These are phyloP conservation scores for Fomitiporia mediterranea DNA, from an alignment of 1,284 basidiomycete genomes.

Conservation along the genomic window DNA sequence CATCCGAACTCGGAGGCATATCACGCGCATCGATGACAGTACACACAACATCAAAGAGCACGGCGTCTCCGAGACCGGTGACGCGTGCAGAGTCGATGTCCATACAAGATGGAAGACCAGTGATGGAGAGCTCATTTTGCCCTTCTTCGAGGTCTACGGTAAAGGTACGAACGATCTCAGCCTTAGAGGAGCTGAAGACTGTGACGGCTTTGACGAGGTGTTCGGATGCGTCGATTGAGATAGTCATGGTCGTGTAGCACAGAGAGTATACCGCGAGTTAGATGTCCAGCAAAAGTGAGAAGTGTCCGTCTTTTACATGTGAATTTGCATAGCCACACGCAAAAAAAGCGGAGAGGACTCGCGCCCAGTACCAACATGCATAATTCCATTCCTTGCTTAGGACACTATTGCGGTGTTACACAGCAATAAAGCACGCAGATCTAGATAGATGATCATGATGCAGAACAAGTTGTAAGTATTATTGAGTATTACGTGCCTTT, in stretches of 20 bases:
- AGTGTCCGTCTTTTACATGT: too few relatives aligned
- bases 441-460: too few relatives aligned
- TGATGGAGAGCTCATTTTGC: constrained; percentile 44
- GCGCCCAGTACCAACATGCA: too few relatives aligned
- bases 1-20: constrained; percentile 22
- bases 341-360: too few relatives aligned
- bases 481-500: too few relatives aligned
- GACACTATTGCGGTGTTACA: too few relatives aligned
- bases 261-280: too few relatives aligned
- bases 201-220: constrained; percentile 33
- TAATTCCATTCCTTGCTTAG: too few relatives aligned
- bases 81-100: constrained; percentile 47
- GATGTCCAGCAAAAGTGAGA: too few relatives aligned
- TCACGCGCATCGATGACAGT: constrained; percentile 27
- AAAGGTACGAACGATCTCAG: constrained; percentile 34
- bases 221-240: constrained; percentile 26
- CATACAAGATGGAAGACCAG: constrained; percentile 41
- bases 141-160: constrained; percentile 35
- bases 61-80: constrained; percentile 40
- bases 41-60: constrained; percentile 47
- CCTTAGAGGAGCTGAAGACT: constrained; percentile 34
- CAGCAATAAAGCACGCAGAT: too few relatives aligned
- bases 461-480: too few relatives aligned
- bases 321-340: too few relatives aligned
- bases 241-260: neutral